Evolutionary conservation across 805 yeast species (phyloP).

Genomic region (Monosporozyma siamensis): DNA sequence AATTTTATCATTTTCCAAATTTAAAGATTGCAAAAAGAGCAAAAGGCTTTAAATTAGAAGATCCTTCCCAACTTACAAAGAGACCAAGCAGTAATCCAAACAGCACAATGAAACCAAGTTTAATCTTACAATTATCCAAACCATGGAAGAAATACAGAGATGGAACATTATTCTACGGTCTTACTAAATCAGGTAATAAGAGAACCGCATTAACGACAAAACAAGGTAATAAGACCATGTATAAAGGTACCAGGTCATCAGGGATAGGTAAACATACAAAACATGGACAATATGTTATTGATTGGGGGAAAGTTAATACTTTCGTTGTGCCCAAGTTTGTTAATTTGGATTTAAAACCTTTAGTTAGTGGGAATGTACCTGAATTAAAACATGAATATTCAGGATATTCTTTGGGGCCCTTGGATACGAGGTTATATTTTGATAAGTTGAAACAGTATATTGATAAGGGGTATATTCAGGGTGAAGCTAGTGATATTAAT

Average conservation of each 20-base stretch:
- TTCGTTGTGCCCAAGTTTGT: constrained; percentile 64
- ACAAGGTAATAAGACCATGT: constrained; percentile 87
- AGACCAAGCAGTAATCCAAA: neutral
- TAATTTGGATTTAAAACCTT: constrained; percentile 50
- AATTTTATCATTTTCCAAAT: no score
- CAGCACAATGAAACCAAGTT: constrained; percentile 41
- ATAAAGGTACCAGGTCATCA: constrained; percentile 93
- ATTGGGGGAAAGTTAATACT: constrained; percentile 83
- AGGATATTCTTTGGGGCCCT: constrained; percentile 64
- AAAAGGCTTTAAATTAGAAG: no score
- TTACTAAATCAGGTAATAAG: constrained; percentile 68
- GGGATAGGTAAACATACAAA: constrained; percentile 79
- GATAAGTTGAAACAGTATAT: constrained; percentile 68
- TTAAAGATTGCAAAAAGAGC: no score
- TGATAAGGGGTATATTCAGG: constrained; percentile 51
- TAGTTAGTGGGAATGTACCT: constrained; percentile 69
- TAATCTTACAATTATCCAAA: constrained; percentile 46
- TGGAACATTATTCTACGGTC: constrained; percentile 78
- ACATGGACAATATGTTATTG: constrained; percentile 64
- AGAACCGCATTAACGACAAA: constrained; percentile 81
- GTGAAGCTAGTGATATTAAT: constrained; percentile 21
- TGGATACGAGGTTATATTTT: constrained; percentile 64
- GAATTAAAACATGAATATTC: constrained; percentile 54
- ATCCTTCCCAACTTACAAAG: neutral
- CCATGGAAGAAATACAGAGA: constrained; percentile 87